Percentiles rank a stretch among this genome's conserved stretches.
These are phyloP conservation scores for Ogataea nitratoaversa DNA, from an alignment of 805 yeast genomes.

Conservation along the genomic window DNA sequence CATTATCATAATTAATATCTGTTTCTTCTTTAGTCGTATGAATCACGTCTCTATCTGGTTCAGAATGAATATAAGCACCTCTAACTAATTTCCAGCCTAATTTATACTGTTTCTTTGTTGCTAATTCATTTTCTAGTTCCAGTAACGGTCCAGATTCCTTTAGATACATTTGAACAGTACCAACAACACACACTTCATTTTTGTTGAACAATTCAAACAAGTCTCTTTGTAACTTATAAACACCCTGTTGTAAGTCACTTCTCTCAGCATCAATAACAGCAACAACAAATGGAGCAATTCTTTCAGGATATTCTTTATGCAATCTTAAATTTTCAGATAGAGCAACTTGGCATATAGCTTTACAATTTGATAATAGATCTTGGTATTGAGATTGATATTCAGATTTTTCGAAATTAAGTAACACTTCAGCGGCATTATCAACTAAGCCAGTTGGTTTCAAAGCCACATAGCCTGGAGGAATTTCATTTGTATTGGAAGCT, in stretches of 20 bases:
- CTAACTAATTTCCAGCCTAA: slow-evolving; percentile 87
- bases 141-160: slow-evolving; percentile 64
- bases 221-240: slow-evolving; percentile 82
- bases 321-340: slow-evolving; percentile 48
- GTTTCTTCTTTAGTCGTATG: slow-evolving; percentile 75
- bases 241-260: slow-evolving; percentile 83
- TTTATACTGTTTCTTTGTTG: slow-evolving; percentile 57
- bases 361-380: slow-evolving; percentile 60
- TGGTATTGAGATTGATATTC: slow-evolving; percentile 49
- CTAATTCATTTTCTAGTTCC: slow-evolving; percentile 58
- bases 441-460: slow-evolving; percentile 90
- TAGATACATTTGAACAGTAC: slow-evolving; percentile 91
- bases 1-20: slow-evolving; percentile 71
- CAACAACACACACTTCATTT: slow-evolving; percentile 65
- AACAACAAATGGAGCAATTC: slow-evolving; percentile 68
- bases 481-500: slow-evolving; percentile 49
- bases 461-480: slow-evolving; percentile 91
- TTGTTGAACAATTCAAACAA: slow-evolving; percentile 72
- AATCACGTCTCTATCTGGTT: slow-evolving; percentile 68
- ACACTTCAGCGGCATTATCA: slow-evolving; percentile 67
- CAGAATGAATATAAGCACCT: slow-evolving; percentile 94
- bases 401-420: slow-evolving; percentile 56
- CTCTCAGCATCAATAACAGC: slow-evolving; percentile 91
- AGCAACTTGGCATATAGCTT: slow-evolving; percentile 54
- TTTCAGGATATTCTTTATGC: slow-evolving; percentile 50